Conservation (phyloP, 805 yeast genomes). For the Candida cerambycidarum region DNA sequence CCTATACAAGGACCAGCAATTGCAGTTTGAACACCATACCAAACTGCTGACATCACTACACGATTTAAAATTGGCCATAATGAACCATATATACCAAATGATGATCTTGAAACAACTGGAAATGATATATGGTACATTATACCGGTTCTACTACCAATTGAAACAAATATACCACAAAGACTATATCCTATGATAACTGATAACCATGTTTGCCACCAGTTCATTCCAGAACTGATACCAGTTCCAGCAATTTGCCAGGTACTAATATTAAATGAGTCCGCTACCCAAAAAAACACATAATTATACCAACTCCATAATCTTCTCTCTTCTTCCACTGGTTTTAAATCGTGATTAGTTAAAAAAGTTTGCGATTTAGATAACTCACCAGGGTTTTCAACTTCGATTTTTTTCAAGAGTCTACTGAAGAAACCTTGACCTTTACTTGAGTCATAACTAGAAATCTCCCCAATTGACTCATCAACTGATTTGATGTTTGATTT, state of each 20-base stretch:
- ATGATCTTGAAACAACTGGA: slow-evolving; percentile 77
- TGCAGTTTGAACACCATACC: slow-evolving; percentile 88
- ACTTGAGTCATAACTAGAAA: slow-evolving; percentile 13
- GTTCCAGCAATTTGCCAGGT: slow-evolving; percentile 92
- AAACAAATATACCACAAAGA: slow-evolving; percentile 67
- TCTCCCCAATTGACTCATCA: slow-evolving; percentile 14
- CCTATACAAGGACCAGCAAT: slow-evolving; percentile 81
- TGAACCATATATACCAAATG: slow-evolving; percentile 86
- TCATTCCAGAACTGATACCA: slow-evolving; percentile 62
- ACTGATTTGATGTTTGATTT: slow-evolving; percentile 2
- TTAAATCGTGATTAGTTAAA: slow-evolving; percentile 70
- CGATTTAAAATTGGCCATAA: slow-evolving; percentile 88
- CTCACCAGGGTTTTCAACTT: slow-evolving; percentile 37
- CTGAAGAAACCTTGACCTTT: slow-evolving; percentile 15
- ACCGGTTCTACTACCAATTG: slow-evolving; percentile 75
- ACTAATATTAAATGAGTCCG: slow-evolving; percentile 86
- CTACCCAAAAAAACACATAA: slow-evolving; percentile 79
- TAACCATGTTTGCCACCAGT: slow-evolving; percentile 92
- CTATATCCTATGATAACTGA: slow-evolving; percentile 85
- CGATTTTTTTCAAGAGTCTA: slow-evolving; percentile 17
- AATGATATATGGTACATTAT: slow-evolving; percentile 78
- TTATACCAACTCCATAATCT: slow-evolving; percentile 87
- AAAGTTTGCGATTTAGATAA: slow-evolving; percentile 62
- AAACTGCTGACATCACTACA: slow-evolving; percentile 81
- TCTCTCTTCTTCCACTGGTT: slow-evolving; percentile 72